A percentile compares a stretch with the other conserved stretches of the same genome.
These are phyloP conservation scores for Suillus paluster DNA, from an alignment of 768 basidiomycete species.

Conservation along the genomic window DNA sequence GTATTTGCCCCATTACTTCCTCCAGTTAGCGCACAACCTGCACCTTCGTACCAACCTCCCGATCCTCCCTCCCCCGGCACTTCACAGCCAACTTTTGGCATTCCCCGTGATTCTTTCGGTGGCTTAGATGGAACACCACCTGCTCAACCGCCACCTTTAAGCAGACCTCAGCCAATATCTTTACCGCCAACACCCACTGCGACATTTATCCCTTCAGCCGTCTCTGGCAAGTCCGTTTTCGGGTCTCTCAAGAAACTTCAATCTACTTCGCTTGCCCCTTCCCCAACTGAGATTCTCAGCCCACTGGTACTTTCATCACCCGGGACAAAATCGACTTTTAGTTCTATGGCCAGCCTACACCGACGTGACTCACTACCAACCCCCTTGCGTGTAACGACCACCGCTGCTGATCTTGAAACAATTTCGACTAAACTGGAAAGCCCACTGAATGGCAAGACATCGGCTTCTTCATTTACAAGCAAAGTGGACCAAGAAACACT, in stretches of 20 bases:
- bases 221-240: conserved; percentile 22
- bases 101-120: conserved; percentile 1
- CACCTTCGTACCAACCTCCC: conserved; percentile 18
- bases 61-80: conserved; percentile 16
- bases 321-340: conserved; percentile 11
- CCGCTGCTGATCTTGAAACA: conserved; percentile 15
- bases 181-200: conserved; percentile 38
- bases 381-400: conserved; percentile 25
- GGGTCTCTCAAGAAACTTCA: conserved; percentile 30
- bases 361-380: conserved; percentile 31
- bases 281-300: conserved; percentile 34
- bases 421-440: conserved; percentile 8
- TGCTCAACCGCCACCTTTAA: conserved; percentile 32
- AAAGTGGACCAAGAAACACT: conserved; percentile 28
- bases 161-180: conserved; percentile 35
- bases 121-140: conserved; percentile 16
- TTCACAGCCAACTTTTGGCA: conserved; percentile 11
- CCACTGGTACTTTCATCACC: conserved; percentile 35
- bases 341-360: conserved; percentile 19
- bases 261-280: conserved; percentile 23
- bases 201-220: conserved; percentile 20
- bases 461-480: neutral
- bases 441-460: conserved; percentile 12
- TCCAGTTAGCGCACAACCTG: neutral
- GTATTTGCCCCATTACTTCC: conserved; percentile 13